Evolutionary conservation across 352 stramenopile genomes (phyloP).

Genomic region (Pythium chondricola): DNA sequence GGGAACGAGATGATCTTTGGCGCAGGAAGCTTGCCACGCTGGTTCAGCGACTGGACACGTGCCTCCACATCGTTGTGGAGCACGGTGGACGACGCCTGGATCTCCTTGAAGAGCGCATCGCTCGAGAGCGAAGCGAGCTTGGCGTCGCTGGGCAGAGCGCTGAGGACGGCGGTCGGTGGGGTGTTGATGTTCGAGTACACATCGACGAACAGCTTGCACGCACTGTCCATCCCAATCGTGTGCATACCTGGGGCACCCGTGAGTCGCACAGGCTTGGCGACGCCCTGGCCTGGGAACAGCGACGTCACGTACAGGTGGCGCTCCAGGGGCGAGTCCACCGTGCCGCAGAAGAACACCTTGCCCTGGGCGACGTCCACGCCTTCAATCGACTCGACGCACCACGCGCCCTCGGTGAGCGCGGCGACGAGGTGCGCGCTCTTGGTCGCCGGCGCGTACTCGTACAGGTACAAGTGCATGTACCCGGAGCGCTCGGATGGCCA

Average conservation of each 20-base stretch:
- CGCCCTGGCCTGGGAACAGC: slow-evolving; percentile 33
- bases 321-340: slow-evolving; percentile 83
- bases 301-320: slow-evolving; percentile 87
- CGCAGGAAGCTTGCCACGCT: slow-evolving; percentile 42
- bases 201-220: slow-evolving; percentile 74
- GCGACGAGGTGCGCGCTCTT: slow-evolving; percentile 37
- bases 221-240: slow-evolving; percentile 86
- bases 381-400: slow-evolving; percentile 80
- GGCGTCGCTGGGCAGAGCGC: slow-evolving; percentile 38
- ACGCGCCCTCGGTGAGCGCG: slow-evolving; percentile 57
- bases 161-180: slow-evolving; percentile 51
- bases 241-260: slow-evolving; percentile 85
- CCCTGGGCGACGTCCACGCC: slow-evolving; percentile 73
- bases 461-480: slow-evolving; percentile 96
- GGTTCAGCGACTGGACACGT: slow-evolving; percentile 43
- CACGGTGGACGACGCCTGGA: slow-evolving; percentile 35
- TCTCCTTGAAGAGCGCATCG: slow-evolving; percentile 31
- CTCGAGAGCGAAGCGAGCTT: slow-evolving; percentile 23
- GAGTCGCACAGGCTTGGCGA: slow-evolving; percentile 58
- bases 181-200: slow-evolving; percentile 76
- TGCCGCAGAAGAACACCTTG: slow-evolving; percentile 87
- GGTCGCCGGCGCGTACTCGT: slow-evolving; percentile 72
- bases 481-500: slow-evolving; percentile 92
- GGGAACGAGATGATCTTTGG: slow-evolving; percentile 71
- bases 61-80: slow-evolving; percentile 58